These are phyloP conservation scores for Bidens hawaiensis DNA, from an alignment of 140 eudicot genomes.

Conservation along the genomic window DNA sequence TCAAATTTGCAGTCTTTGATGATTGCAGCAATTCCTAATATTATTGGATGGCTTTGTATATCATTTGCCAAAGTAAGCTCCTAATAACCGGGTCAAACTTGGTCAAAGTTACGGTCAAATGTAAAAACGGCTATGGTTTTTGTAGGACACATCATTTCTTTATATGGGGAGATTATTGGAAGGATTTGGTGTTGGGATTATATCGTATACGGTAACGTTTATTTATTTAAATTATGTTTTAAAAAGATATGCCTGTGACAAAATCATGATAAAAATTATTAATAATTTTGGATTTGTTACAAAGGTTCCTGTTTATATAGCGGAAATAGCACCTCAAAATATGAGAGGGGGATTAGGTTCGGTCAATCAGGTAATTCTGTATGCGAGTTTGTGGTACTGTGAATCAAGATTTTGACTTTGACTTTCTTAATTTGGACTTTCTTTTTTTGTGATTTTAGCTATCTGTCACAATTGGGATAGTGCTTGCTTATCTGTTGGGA, in stretches of 20 bases:
- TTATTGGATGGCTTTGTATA: slow-evolving; percentile 89
- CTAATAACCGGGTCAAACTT: background rate
- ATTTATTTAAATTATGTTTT: background rate
- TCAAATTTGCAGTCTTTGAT: slow-evolving; percentile 70
- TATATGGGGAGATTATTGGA: slow-evolving; percentile 95
- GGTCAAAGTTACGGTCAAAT: too few species aligned
- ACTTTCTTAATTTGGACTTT: background rate
- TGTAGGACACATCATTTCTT: slow-evolving; percentile 76
- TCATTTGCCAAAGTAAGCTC: slow-evolving; percentile 78
- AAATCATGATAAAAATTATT: background rate
- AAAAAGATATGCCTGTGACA: background rate
- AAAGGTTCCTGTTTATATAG: slow-evolving; percentile 97
- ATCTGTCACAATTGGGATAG: slow-evolving; percentile 88
- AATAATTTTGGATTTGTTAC: background rate
- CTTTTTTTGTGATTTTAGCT: slow-evolving; percentile 47
- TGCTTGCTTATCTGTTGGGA: slow-evolving; percentile 85
- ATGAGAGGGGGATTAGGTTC: slow-evolving; percentile 93
- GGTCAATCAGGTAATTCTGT: slow-evolving; percentile 68
- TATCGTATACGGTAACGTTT: slow-evolving; percentile 69
- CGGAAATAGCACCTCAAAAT: slow-evolving; percentile 93
- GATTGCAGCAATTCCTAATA: slow-evolving; percentile 94
- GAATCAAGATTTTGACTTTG: background rate
- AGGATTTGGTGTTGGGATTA: slow-evolving; percentile 98
- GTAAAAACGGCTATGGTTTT: background rate
- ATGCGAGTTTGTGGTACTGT: slow-evolving; percentile 4